A percentile compares a stretch with the other conserved stretches of the same genome.
Evolutionary conservation across 306 rosid species (phyloP).

Genomic region (Cucumis cinereus): DNA sequence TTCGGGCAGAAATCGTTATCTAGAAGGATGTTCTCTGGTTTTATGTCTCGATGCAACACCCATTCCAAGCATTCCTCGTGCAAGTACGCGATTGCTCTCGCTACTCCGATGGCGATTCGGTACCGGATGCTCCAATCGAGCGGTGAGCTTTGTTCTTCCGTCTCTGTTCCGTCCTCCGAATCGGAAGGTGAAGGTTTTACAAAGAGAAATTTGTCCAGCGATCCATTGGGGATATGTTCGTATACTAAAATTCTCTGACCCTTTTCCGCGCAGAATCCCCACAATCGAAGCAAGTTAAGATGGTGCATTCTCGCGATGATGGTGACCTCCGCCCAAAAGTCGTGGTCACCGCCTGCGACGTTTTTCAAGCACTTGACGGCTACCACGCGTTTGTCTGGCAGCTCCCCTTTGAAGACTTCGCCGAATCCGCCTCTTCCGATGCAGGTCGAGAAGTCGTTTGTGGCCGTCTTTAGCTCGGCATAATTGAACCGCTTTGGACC

Average conservation of each 20-base stretch:
- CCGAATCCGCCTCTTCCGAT: constrained; percentile 85
- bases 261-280: constrained; percentile 88
- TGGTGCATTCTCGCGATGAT: constrained; percentile 94
- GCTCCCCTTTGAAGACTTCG: constrained; percentile 64
- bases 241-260: constrained; percentile 69
- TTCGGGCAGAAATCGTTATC: constrained; percentile 84
- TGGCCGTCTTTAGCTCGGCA: constrained; percentile 70
- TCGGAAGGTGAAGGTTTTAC: background rate
- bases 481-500: constrained; percentile 71
- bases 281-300: constrained; percentile 72
- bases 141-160: constrained; percentile 7
- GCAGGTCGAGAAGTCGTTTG: constrained; percentile 54
- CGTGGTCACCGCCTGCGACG: constrained; percentile 61
- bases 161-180: background rate
- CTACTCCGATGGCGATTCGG: constrained; percentile 71
- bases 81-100: constrained; percentile 70
- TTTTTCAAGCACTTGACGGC: constrained; percentile 79
- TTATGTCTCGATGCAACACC: constrained; percentile 88
- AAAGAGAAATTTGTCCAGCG: constrained; percentile 62
- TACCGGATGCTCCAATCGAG: constrained; percentile 70
- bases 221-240: constrained; percentile 63
- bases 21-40: constrained; percentile 68
- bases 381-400: constrained; percentile 63
- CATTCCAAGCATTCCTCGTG: constrained; percentile 94
- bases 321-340: constrained; percentile 90